phyloP scores from a whole-genome alignment of 257 asterid species.

The Voacanga thouarsii region DNA sequence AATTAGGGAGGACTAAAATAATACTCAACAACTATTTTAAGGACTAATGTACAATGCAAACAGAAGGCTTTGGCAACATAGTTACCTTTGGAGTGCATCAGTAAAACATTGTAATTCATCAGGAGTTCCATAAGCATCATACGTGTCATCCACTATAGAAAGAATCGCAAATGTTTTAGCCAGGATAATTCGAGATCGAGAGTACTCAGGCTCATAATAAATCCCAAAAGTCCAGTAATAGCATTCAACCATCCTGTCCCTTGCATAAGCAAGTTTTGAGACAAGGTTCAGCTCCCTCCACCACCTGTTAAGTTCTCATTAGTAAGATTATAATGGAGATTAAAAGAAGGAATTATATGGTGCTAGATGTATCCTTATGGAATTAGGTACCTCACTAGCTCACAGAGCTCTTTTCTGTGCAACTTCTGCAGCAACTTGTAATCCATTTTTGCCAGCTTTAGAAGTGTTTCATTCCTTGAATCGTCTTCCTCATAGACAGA shows the following conservation, averaged over 20 bases:
- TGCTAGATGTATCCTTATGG: no score
- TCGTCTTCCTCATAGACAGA: conserved; percentile 24
- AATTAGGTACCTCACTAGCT: background rate
- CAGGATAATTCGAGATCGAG: conserved; percentile 19
- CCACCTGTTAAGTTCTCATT: conserved; percentile 2
- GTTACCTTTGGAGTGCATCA: conserved; percentile 6
- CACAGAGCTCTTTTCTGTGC: conserved; percentile 32
- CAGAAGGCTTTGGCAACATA: no score
- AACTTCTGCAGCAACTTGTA: conserved; percentile 32
- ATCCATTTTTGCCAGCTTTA: conserved; percentile 37
- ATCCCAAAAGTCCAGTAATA: conserved; percentile 26
- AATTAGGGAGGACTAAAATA: no score
- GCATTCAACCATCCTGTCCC: conserved; percentile 25
- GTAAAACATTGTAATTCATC: conserved; percentile 11
- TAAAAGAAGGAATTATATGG: no score
- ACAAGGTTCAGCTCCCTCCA: conserved; percentile 20
- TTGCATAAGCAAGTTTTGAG: conserved; percentile 21
- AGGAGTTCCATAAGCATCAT: conserved; percentile 22
- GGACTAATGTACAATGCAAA: no score
- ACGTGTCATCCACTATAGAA: conserved; percentile 27
- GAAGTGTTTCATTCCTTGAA: conserved; percentile 19
- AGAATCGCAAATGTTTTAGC: conserved; percentile 10
- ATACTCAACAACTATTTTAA: no score
- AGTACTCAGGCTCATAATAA: conserved; percentile 20
- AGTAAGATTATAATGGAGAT: no score